Conservation (phyloP, 768 basidiomycete genomes). For the Lactarius deliciosus region DNA sequence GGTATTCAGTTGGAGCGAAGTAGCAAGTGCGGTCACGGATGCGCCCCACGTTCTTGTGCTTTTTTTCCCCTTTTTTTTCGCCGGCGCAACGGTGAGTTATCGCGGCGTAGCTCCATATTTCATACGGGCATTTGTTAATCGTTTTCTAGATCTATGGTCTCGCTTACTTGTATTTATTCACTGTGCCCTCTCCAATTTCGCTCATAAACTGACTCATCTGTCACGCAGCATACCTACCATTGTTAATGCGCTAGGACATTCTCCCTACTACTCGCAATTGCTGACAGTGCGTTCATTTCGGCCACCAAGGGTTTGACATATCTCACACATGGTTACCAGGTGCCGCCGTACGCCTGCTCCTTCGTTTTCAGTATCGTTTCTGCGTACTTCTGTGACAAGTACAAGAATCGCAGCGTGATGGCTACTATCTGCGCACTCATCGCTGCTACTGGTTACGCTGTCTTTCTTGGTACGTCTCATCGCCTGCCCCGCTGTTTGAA, state of each 20-base stretch:
- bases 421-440: constrained; percentile 16
- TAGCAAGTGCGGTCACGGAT: constrained; percentile 46
- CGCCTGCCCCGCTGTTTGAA: background rate
- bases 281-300: constrained; percentile 28
- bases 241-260: constrained; percentile 35
- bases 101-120: background rate
- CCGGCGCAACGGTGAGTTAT: constrained; percentile 40
- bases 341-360: constrained; percentile 26
- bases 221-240: constrained; percentile 33
- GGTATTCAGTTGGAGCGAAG: constrained; percentile 56
- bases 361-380: constrained; percentile 13
- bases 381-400: constrained; percentile 13
- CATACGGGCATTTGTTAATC: background rate
- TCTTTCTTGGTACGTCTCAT: constrained; percentile 21
- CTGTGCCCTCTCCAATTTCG: background rate
- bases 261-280: constrained; percentile 33
- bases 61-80: constrained; percentile 50
- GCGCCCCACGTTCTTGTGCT: constrained; percentile 55
- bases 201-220: background rate
- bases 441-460: constrained; percentile 20
- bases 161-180: constrained; percentile 29
- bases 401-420: constrained; percentile 20
- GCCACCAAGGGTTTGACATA: background rate
- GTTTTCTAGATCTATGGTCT: constrained; percentile 27
- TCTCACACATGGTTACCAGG: constrained; percentile 33